Conservation (phyloP, 805 yeast species). For the Kuraishia cidri region DNA sequence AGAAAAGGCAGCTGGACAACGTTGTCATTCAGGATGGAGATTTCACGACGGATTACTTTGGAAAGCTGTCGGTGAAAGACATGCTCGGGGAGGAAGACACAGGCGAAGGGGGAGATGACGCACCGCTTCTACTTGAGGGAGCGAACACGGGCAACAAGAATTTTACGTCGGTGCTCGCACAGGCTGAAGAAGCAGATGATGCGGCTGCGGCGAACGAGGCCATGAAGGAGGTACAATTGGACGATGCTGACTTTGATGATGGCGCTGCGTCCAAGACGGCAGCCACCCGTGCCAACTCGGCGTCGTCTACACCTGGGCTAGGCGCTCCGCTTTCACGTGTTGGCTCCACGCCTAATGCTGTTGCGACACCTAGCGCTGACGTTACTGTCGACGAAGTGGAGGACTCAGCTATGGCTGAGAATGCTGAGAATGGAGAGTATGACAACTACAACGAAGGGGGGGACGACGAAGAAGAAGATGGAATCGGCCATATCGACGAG, state of each 20-base stretch:
- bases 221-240: slow-evolving; percentile 75
- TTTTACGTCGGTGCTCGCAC: slow-evolving; percentile 48
- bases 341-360: not conserved
- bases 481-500: slow-evolving; percentile 83
- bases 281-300: slow-evolving; percentile 12
- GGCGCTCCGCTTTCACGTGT: slow-evolving; percentile 1
- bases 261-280: slow-evolving; percentile 10
- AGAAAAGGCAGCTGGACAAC: slow-evolving; percentile 86
- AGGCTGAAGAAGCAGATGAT: slow-evolving; percentile 93
- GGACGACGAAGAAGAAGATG: slow-evolving; percentile 49
- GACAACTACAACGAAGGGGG: slow-evolving; percentile 14
- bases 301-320: not conserved
- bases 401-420: slow-evolving; percentile 7
- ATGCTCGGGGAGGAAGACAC: slow-evolving; percentile 62
- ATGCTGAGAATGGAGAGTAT: slow-evolving; percentile 8
- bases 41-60: slow-evolving; percentile 93
- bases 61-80: slow-evolving; percentile 79
- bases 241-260: slow-evolving; percentile 78
- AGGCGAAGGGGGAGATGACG: slow-evolving; percentile 14
- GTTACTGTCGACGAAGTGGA: slow-evolving; percentile 1
- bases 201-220: slow-evolving; percentile 86
- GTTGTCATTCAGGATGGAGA: slow-evolving; percentile 97
- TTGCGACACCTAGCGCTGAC: not conserved
- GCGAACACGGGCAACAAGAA: slow-evolving; percentile 36
- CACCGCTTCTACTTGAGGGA: slow-evolving; percentile 20